Base-by-base conservation (phyloP, 2,329 filamentous ascomycete species). In the Microdochium bolleyi region DNA sequence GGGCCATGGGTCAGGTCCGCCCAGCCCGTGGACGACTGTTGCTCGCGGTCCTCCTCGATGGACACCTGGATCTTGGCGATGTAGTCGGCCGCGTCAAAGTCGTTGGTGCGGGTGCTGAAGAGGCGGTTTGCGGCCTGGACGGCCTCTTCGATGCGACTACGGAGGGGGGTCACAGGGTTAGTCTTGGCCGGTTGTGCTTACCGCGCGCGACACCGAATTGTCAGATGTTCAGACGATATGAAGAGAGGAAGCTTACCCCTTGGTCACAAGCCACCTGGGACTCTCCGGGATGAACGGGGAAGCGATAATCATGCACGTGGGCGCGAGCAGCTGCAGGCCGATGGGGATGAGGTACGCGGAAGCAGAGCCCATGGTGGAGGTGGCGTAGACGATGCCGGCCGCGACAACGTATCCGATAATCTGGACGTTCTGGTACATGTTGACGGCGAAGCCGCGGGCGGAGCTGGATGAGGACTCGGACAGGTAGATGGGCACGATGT, bases 291-390 rank as follows among this genome's bases (percentile, higher is more conserved):
- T 34, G 21, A 58, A 55, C 10, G 48, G 41, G 1, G 52, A 46
- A 2, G 66, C 67, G 1, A 70, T 69, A 0, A 73, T 70, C 13
- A 76, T 55, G 48, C 65, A 70, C 24, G 74, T 70, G 0, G 75
- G 57, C 19, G 57, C 53, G 11, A 53, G 52, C 48, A 58, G 53
- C 50, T 59, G 57, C 38, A 58, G 25, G 32, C 58, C 49, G 13
- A 58, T 55, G 9, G 55, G 53, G 19, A 53, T 52, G n/a, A 55
- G 52, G 32, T 58, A 58, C 4, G 55, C 52, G 54, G 44, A 62
- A 63, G 24, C 55, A 57, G 41, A 19, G 13, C 13, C 16, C 41
- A 46, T 46, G 41, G 41, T 46, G 13, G 41, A 46, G 16, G 41
- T 46, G 16, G 41, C 41, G 41, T 46, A 46, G 19, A 46, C 41